Evolutionary conservation across 2,329 filamentous ascomycete genomes (phyloP).

Genomic region (Calonectria pseudoreteaudii): DNA sequence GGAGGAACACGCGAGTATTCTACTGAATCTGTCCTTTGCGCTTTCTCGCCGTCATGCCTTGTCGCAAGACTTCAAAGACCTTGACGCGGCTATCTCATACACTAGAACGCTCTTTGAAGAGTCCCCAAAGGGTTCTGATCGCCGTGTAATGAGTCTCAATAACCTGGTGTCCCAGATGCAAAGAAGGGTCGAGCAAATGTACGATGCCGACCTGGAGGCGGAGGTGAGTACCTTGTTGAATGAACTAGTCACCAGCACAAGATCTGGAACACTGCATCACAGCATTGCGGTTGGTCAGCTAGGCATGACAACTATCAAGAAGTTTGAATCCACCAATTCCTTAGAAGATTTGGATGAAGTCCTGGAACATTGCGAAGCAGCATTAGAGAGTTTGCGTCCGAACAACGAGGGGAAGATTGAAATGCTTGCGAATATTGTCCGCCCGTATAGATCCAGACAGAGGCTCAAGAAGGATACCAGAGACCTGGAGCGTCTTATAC

Average conservation of each 20-base stretch:
- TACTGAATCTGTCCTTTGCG: not conserved
- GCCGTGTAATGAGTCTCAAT: not conserved
- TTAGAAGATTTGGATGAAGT: not conserved
- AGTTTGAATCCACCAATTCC: not conserved
- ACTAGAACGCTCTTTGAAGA: not conserved
- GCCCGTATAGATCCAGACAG: not conserved
- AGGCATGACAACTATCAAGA: not conserved
- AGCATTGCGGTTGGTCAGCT: not conserved
- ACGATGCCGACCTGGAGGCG: not conserved
- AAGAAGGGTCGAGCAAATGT: not conserved
- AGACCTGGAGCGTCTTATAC: not conserved
- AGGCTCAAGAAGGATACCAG: not conserved
- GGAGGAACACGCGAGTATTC: not conserved
- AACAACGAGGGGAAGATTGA: not conserved
- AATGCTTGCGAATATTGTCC: not conserved
- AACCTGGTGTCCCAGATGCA: not conserved
- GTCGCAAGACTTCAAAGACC: not conserved
- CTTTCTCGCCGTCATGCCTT: not conserved
- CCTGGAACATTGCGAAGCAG: not conserved
- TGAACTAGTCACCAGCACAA: not conserved
- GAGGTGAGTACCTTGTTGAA: not conserved
- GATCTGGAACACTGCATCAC: not conserved
- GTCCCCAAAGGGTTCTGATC: not conserved
- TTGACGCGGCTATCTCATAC: not conserved
- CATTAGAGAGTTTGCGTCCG: not conserved